phyloP scores from a whole-genome alignment of 2,329 filamentous ascomycete genomes.

The Colletotrichum sp. region DNA sequence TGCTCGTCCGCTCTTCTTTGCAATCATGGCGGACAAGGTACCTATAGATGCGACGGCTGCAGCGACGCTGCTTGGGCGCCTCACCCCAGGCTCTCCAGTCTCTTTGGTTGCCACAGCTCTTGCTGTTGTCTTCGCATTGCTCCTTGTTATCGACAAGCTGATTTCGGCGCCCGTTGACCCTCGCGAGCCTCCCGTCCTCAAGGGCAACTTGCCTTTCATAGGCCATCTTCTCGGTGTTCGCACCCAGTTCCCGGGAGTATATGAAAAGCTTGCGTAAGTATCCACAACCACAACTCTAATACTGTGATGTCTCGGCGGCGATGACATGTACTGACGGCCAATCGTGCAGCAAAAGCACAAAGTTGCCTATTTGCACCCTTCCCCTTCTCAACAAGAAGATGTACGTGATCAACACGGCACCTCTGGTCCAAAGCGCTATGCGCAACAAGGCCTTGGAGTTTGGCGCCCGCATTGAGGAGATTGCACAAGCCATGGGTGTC shows the following conservation, averaged over 20 bases:
- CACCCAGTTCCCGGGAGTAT: constrained; percentile 38
- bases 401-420: constrained; percentile 49
- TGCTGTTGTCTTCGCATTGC: background rate
- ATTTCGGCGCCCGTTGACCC: constrained; percentile 27
- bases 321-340: background rate
- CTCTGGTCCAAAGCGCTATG: constrained; percentile 43
- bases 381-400: constrained; percentile 46
- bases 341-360: constrained; percentile 25
- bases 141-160: background rate
- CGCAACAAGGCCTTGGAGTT: constrained; percentile 39
- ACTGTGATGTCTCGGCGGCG: background rate
- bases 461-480: constrained; percentile 42
- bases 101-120: background rate
- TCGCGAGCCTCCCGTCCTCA: constrained; percentile 46
- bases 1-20: background rate
- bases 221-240: constrained; percentile 52
- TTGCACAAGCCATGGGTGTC: constrained; percentile 28
- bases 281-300: background rate
- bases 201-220: constrained; percentile 44
- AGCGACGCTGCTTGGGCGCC: background rate
- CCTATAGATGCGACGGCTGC: background rate
- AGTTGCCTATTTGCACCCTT: constrained; percentile 45
- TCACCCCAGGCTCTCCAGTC: background rate
- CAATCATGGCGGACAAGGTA: background rate
- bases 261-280: constrained; percentile 40